phyloP scores from a whole-genome alignment of 164 flowering plant genomes.

The Liquidambar formosana region DNA sequence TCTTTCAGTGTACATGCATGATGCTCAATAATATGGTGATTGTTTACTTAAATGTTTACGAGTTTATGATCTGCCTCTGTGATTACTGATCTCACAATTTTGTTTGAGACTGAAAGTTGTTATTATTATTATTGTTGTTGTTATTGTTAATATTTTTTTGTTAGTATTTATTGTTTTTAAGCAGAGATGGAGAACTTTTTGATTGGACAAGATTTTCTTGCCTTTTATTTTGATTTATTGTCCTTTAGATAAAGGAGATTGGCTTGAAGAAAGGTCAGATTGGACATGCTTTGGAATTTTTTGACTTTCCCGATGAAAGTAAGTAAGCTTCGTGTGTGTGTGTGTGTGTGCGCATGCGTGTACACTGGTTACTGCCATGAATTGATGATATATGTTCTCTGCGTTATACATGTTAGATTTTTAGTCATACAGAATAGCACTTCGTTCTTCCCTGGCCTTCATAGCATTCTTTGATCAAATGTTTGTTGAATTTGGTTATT shows the following conservation, averaged over 20 bases:
- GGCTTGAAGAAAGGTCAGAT: constrained; percentile 16
- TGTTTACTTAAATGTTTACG: not conserved
- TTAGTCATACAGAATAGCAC: not conserved
- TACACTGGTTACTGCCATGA: not conserved
- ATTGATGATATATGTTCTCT: not conserved
- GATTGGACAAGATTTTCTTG: not conserved
- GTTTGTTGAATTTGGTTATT: too few relatives aligned
- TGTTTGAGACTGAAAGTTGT: not conserved
- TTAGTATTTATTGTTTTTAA: not conserved
- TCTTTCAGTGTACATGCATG: not conserved
- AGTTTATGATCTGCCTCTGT: not conserved
- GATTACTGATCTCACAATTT: not conserved
- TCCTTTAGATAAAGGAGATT: constrained; percentile 41
- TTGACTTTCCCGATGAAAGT: constrained; percentile 70
- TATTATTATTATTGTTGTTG: too few relatives aligned
- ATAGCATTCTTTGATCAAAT: not conserved
- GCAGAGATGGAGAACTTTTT: not conserved
- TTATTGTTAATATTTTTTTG: not conserved
- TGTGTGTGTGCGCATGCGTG: too few relatives aligned
- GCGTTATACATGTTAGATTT: not conserved
- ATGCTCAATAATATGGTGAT: not conserved
- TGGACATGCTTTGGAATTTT: constrained; percentile 35
- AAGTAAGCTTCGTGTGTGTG: constrained; percentile 30
- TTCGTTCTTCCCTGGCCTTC: not conserved
- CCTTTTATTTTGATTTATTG: not conserved